These are phyloP conservation scores for Lithospermum erythrorhizon DNA, from an alignment of 257 asterid genomes.

Conservation along the genomic window DNA sequence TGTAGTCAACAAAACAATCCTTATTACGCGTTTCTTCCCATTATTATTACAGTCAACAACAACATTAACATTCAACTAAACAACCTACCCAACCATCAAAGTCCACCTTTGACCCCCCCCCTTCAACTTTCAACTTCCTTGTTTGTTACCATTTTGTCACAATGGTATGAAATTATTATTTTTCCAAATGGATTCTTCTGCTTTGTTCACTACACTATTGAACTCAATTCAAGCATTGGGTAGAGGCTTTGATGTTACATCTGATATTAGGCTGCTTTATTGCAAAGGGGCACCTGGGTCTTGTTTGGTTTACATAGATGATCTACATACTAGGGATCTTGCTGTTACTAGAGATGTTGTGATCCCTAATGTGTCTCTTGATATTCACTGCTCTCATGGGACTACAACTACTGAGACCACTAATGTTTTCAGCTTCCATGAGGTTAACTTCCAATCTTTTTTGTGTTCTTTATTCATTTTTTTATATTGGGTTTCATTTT, in stretches of 20 bases:
- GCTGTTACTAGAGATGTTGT: conserved; percentile 39
- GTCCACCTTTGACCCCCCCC: conserved; percentile 79
- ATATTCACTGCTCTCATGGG: conserved; percentile 50
- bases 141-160: not conserved
- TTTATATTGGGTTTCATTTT: not conserved
- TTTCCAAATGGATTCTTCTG: conserved; percentile 14
- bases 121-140: conserved; percentile 16
- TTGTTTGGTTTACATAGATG: conserved; percentile 62
- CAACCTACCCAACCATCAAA: conserved; percentile 7
- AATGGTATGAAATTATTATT: conserved; percentile 15
- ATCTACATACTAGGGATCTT: conserved; percentile 40
- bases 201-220: conserved; percentile 61
- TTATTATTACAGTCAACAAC: conserved; percentile 1
- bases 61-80: too few relatives aligned
- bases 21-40: conserved; percentile 7
- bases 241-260: conserved; percentile 95
- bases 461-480: not conserved
- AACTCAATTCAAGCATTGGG: conserved; percentile 96
- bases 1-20: conserved; percentile 9
- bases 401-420: conserved; percentile 38
- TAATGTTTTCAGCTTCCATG: conserved; percentile 66
- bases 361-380: conserved; percentile 75
- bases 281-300: conserved; percentile 93
- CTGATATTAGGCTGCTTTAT: conserved; percentile 87
- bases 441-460: conserved; percentile 32